Percentiles rank a stretch among this genome's conserved stretches.
Evolutionary conservation across 345 rosid genomes (phyloP).

Genomic region (Carallia brachiata): DNA sequence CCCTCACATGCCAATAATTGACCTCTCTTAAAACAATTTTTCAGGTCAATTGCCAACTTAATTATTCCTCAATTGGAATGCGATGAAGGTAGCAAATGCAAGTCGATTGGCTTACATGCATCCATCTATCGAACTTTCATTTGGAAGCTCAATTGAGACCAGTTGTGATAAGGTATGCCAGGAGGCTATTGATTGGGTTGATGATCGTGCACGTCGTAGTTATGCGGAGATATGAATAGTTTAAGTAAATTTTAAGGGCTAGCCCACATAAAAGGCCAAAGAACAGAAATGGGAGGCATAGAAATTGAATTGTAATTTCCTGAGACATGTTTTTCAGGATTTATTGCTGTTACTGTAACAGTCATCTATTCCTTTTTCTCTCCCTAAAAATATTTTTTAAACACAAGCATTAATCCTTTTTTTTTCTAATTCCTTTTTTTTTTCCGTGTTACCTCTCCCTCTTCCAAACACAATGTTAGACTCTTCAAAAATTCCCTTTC

Average conservation of each 20-base stretch:
- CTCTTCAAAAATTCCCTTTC: no score
- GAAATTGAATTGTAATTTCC: background rate
- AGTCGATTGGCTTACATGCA: background rate
- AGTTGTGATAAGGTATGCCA: background rate
- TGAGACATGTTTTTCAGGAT: no score
- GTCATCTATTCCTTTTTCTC: background rate
- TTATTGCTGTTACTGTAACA: background rate
- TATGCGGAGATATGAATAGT: background rate
- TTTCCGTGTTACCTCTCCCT: no score
- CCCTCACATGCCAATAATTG: background rate
- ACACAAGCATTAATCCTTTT: no score
- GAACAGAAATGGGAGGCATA: background rate
- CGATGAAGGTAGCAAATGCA: background rate
- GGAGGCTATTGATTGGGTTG: background rate
- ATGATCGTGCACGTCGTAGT: background rate
- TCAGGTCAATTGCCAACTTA: constrained; percentile 1
- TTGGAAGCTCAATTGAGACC: background rate
- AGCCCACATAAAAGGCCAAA: background rate
- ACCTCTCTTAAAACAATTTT: constrained; percentile 6
- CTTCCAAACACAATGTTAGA: no score
- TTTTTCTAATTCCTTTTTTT: no score
- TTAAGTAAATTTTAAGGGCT: background rate
- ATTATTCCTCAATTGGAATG: constrained; percentile 1
- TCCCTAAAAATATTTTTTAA: no score
- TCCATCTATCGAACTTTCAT: background rate